phyloP scores from a whole-genome alignment of 768 basidiomycete genomes.

The Tylopilus felleus region DNA sequence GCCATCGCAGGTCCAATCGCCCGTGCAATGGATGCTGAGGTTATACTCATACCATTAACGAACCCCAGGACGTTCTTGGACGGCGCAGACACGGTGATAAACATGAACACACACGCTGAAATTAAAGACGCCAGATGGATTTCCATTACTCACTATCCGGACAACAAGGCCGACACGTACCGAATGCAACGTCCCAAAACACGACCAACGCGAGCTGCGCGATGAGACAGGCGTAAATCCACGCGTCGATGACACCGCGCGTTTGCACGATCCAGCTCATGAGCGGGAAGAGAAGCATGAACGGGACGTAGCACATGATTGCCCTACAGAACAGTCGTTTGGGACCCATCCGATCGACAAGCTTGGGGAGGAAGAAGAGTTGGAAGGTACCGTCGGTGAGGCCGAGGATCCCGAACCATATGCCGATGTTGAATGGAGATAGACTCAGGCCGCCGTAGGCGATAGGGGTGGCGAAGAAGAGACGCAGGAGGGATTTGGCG shows the following conservation, averaged over 20 bases:
- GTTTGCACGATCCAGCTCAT: constrained; percentile 39
- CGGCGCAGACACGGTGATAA: constrained; percentile 60
- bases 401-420: constrained; percentile 35
- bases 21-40: constrained; percentile 41
- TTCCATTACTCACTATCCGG: no score
- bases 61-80: constrained; percentile 52
- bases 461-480: constrained; percentile 40
- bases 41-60: constrained; percentile 57
- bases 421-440: constrained; percentile 37
- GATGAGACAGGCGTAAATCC: constrained; percentile 46
- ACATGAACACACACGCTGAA: no score
- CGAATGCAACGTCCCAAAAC: constrained; percentile 51
- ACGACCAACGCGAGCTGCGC: constrained; percentile 44
- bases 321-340: constrained; percentile 30
- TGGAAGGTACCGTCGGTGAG: constrained; percentile 39
- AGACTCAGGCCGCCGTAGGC: constrained; percentile 38
- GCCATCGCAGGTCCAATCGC: constrained; percentile 48
- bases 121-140: no score
- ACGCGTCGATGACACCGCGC: constrained; percentile 43
- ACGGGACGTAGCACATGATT: constrained; percentile 18
- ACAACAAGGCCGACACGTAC: constrained; percentile 35
- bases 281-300: constrained; percentile 30
- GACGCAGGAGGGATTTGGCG: constrained; percentile 35
- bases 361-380: constrained; percentile 36
- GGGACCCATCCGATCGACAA: constrained; percentile 36